A percentile compares a stretch with the other conserved stretches of the same genome.
Conservation (phyloP, 176 grass and related monocot species). For the Oryza meyeriana region DNA sequence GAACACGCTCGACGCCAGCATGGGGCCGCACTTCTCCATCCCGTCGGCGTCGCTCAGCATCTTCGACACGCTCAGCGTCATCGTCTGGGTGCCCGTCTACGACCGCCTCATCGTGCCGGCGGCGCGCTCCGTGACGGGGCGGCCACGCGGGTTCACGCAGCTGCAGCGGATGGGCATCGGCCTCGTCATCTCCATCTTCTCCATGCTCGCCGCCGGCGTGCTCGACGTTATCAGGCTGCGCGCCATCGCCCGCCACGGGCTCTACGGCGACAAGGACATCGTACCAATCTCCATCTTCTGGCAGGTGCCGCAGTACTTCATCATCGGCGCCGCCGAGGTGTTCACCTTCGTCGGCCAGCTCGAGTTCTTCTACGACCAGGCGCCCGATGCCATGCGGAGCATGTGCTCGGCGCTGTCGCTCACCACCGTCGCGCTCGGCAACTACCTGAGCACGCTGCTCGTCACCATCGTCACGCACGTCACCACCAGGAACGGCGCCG, state of each 20-base stretch:
- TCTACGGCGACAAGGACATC: conserved; percentile 37
- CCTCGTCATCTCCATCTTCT: conserved; percentile 70
- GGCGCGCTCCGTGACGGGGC: conserved; percentile 45
- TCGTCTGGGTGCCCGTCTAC: conserved; percentile 78
- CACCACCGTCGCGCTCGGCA: conserved; percentile 64
- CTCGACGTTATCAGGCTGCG: conserved; percentile 61
- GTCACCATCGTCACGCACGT: conserved; percentile 59
- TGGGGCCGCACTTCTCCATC: conserved; percentile 56
- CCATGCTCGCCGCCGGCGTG: conserved; percentile 65
- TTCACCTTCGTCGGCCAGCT: conserved; percentile 84
- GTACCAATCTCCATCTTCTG: conserved; percentile 85
- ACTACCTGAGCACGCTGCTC: conserved; percentile 76
- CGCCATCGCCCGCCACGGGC: conserved; percentile 23
- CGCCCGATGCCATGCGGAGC: conserved; percentile 81
- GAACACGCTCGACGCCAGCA: conserved; percentile 54
- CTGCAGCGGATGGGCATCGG: conserved; percentile 94
- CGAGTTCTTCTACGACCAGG: conserved; percentile 97
- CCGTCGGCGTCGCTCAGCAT: conserved; percentile 65
- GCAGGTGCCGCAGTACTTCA: conserved; percentile 85
- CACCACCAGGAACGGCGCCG: conserved; percentile 46
- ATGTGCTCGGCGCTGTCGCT: conserved; percentile 74
- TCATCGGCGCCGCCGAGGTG: conserved; percentile 69
- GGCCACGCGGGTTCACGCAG: conserved; percentile 66
- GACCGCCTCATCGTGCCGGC: conserved; percentile 61
- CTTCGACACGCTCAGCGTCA: conserved; percentile 83